These are phyloP conservation scores for Syzygium aromaticum DNA, from an alignment of 345 rosid species.

Conservation along the genomic window DNA sequence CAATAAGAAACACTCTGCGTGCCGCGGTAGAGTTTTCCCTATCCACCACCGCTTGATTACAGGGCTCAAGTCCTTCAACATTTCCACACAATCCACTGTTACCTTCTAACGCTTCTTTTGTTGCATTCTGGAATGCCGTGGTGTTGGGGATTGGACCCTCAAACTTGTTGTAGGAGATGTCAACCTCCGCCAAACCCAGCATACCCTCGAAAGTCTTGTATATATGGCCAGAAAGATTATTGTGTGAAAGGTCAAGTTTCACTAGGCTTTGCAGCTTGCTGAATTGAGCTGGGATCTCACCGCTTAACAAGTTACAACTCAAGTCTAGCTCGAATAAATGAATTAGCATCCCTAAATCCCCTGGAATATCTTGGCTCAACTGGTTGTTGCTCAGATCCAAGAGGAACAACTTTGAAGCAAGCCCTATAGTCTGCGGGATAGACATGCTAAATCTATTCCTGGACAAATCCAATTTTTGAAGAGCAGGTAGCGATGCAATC, in stretches of 20 bases:
- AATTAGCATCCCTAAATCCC: neutral
- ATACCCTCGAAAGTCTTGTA: neutral
- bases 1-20: neutral
- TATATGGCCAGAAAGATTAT: constrained; percentile 24
- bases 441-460: constrained; percentile 7
- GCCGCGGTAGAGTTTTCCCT: neutral
- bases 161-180: constrained; percentile 17
- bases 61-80: constrained; percentile 2
- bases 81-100: constrained; percentile 18
- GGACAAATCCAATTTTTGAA: constrained; percentile 15
- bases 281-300: constrained; percentile 12
- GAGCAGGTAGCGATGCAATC: neutral
- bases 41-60: neutral
- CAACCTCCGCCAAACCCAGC: neutral
- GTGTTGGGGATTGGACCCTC: constrained; percentile 20
- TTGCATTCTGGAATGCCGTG: constrained; percentile 14
- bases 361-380: constrained; percentile 16
- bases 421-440: neutral
- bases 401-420: neutral
- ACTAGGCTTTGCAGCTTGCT: constrained; percentile 1
- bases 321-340: neutral
- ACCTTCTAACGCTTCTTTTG: neutral
- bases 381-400: constrained; percentile 26
- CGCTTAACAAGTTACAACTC: neutral
- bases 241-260: constrained; percentile 16